Conservation (phyloP, 2,329 filamentous ascomycete genomes). For the Arthrobotrys entomopaga region DNA sequence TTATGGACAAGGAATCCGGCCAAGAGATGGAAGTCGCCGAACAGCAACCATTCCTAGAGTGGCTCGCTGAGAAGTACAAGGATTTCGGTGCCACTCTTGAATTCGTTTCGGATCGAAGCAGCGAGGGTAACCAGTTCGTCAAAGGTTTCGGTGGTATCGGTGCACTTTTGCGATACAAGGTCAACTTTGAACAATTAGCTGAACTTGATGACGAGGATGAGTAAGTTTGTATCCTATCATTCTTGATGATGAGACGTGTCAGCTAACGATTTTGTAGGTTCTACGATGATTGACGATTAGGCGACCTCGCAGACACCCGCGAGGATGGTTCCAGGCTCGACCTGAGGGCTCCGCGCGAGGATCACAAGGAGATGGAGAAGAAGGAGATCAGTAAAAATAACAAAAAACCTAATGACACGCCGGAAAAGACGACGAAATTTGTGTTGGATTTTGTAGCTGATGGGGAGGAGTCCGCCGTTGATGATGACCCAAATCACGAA, state of each 20-base stretch:
- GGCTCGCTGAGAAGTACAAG: slow-evolving; percentile 98
- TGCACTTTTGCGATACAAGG: slow-evolving; percentile 96
- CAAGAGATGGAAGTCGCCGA: slow-evolving; percentile 96
- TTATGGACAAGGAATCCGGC: slow-evolving; percentile 94
- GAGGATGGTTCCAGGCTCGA: slow-evolving; percentile 59
- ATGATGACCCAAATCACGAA: slow-evolving; percentile 39
- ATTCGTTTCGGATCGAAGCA: slow-evolving; percentile 96
- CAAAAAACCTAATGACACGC: slow-evolving; percentile 54
- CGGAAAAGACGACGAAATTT: slow-evolving; percentile 55
- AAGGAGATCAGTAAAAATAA: slow-evolving; percentile 53
- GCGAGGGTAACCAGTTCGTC: slow-evolving; percentile 99
- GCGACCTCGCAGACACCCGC: slow-evolving; percentile 59
- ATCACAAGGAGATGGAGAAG: slow-evolving; percentile 54
- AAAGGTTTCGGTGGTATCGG: slow-evolving; percentile 99
- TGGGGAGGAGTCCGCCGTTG: slow-evolving; percentile 24
- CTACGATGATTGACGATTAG: slow-evolving; percentile 59
- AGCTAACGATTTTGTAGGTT: slow-evolving; percentile 34
- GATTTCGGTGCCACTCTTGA: slow-evolving; percentile 95
- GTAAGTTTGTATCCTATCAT: slow-evolving; percentile 67
- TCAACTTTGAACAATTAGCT: slow-evolving; percentile 99
- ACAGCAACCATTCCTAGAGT: slow-evolving; percentile 95
- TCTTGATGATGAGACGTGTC: background rate
- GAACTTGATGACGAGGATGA: slow-evolving; percentile 92
- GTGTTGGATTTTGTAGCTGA: slow-evolving; percentile 54
- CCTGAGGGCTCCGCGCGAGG: slow-evolving; percentile 59